Conservation (phyloP, 768 basidiomycete species). For the Agaricus subrufescens region DNA sequence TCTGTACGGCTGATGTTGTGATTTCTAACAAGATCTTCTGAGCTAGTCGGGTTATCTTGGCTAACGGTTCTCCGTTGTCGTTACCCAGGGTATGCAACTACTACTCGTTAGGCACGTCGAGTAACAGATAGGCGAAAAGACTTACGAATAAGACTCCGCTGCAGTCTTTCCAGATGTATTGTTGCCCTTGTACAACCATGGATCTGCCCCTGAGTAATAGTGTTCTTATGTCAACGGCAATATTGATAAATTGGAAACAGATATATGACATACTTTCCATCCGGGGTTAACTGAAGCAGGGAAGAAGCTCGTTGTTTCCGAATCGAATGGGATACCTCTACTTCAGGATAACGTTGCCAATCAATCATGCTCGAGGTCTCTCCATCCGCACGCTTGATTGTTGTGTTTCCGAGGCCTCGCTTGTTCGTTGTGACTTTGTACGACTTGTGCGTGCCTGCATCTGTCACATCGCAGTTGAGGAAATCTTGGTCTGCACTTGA, state of each 20-base stretch:
- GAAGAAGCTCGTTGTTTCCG: conserved; percentile 13
- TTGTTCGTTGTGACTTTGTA: conserved; percentile 16
- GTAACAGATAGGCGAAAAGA: neutral
- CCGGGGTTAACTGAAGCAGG: conserved; percentile 9
- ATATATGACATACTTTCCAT: conserved; percentile 8
- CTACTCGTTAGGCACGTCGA: neutral
- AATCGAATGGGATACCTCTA: conserved; percentile 10
- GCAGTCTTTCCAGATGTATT: conserved; percentile 12
- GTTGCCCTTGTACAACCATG: conserved; percentile 9
- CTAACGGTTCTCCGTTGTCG: conserved; percentile 9
- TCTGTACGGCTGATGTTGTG: conserved; percentile 11
- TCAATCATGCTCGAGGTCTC: conserved; percentile 14
- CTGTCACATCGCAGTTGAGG: conserved; percentile 16
- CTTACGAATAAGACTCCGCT: conserved; percentile 11
- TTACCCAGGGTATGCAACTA: conserved; percentile 9
- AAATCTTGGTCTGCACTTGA: conserved; percentile 15
- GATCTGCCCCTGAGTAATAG: conserved; percentile 6
- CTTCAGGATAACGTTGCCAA: conserved; percentile 14
- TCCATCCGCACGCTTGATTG: conserved; percentile 13
- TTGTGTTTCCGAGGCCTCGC: conserved; percentile 10
- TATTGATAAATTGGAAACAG: neutral
- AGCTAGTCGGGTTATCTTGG: conserved; percentile 11
- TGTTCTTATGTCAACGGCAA: neutral
- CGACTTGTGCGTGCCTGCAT: conserved; percentile 13
- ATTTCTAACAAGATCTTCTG: conserved; percentile 11